A percentile compares a stretch with the other conserved stretches of the same genome.
Conservation (phyloP, 192 early-diverging fungal species). For the Podila epigama region DNA sequence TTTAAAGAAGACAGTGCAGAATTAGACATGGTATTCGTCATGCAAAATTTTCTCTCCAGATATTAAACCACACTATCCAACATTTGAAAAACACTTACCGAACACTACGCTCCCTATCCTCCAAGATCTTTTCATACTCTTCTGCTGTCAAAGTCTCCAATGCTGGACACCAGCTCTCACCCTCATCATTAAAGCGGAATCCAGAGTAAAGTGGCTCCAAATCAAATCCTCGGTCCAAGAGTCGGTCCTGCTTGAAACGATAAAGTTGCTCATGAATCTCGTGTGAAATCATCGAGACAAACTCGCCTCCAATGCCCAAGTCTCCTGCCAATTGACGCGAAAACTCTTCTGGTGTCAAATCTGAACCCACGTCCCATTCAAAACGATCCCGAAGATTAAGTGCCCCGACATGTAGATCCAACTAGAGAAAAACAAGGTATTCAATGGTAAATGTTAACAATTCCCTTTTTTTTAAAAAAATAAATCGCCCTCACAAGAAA, state of each 20-base stretch:
- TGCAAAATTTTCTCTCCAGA: background rate
- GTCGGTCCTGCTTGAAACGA: constrained; percentile 57
- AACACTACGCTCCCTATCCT: constrained; percentile 63
- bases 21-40: background rate
- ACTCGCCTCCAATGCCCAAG: constrained; percentile 82
- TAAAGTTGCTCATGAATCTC: constrained; percentile 80
- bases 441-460: constrained; percentile 34
- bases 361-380: constrained; percentile 88
- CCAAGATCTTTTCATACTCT: constrained; percentile 65
- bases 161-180: constrained; percentile 59
- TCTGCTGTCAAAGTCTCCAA: constrained; percentile 64
- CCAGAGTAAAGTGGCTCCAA: constrained; percentile 51
- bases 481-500: no score
- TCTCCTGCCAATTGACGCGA: constrained; percentile 70
- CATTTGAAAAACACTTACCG: constrained; percentile 44
- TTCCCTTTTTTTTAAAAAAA: no score
- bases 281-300: constrained; percentile 77
- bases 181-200: constrained; percentile 57
- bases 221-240: constrained; percentile 56
- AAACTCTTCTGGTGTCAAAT: constrained; percentile 77
- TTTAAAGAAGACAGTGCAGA: background rate
- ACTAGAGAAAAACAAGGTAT: constrained; percentile 39
- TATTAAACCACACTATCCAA: background rate
- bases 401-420: constrained; percentile 86
- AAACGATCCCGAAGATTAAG: constrained; percentile 85